Conservation (phyloP, 2,329 filamentous ascomycete species). For the Scedosporium boydii region DNA sequence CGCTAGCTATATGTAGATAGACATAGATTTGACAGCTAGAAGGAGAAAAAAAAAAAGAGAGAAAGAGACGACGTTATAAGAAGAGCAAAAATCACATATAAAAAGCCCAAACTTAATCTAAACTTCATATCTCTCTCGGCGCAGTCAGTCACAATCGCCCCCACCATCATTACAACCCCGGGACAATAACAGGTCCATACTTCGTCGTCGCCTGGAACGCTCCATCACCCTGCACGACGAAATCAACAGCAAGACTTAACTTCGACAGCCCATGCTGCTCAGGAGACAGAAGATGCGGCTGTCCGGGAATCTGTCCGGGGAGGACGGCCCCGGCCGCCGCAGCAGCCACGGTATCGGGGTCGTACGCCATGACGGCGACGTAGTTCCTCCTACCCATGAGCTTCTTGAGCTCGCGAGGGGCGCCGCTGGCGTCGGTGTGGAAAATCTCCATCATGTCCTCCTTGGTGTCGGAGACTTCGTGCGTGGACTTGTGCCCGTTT, state of each 20-base stretch:
- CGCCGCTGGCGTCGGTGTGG: constrained; percentile 83
- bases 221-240: constrained; percentile 90
- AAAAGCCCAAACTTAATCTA: neutral
- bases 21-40: neutral
- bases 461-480: constrained; percentile 81
- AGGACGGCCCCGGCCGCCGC: constrained; percentile 10
- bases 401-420: constrained; percentile 72
- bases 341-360: constrained; percentile 61
- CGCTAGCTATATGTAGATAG: neutral
- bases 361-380: constrained; percentile 85
- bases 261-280: constrained; percentile 43
- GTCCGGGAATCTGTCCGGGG: neutral
- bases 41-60: neutral
- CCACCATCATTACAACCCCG: constrained; percentile 68
- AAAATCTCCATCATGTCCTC: constrained; percentile 99
- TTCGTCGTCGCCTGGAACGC: constrained; percentile 77
- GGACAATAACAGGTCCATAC: constrained; percentile 93
- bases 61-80: neutral
- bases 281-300: constrained; percentile 4
- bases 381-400: constrained; percentile 94
- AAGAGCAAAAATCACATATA: neutral
- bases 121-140: neutral
- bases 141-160: constrained; percentile 21
- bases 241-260: constrained; percentile 86
- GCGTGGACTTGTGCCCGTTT: constrained; percentile 70